Conservation (phyloP, 163 green algal species). For the Coccomyxa subellipsoidea region DNA sequence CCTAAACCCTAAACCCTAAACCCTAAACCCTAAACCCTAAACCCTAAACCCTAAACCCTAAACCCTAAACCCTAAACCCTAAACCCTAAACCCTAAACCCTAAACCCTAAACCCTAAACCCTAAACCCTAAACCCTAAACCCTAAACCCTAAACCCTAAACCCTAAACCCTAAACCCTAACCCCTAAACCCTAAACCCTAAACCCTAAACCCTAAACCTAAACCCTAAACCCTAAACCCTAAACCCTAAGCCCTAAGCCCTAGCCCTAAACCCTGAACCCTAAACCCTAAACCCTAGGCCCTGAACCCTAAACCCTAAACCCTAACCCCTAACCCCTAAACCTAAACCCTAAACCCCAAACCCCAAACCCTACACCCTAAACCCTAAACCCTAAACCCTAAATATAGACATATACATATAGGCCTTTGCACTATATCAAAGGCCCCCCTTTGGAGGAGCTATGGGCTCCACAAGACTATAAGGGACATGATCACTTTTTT, state of each 20-base stretch:
- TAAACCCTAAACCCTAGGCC: not conserved
- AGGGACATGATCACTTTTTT: too few relatives aligned
- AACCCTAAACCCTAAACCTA: slow-evolving; percentile 17
- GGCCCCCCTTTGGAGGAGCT: too few relatives aligned
- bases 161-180: slow-evolving; percentile 6
- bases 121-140: too few relatives aligned
- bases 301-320: not conserved
- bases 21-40: too few relatives aligned
- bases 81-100: too few relatives aligned
- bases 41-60: too few relatives aligned
- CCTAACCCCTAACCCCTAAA: too few relatives aligned
- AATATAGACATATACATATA: not conserved
- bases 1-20: too few relatives aligned
- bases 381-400: not conserved
- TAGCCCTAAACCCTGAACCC: not conserved
- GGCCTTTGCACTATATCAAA: not conserved
- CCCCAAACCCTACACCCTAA: not conserved
- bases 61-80: too few relatives aligned
- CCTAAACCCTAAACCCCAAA: too few relatives aligned
- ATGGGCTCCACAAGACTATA: not conserved
- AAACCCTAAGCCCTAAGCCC: slow-evolving; percentile 9
- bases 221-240: slow-evolving; percentile 17
- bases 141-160: slow-evolving; percentile 1
- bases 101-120: too few relatives aligned
- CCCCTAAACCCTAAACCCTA: slow-evolving; percentile 14